phyloP scores from a whole-genome alignment of 208 protist genomes.

The Trypanosoma melophagium region DNA sequence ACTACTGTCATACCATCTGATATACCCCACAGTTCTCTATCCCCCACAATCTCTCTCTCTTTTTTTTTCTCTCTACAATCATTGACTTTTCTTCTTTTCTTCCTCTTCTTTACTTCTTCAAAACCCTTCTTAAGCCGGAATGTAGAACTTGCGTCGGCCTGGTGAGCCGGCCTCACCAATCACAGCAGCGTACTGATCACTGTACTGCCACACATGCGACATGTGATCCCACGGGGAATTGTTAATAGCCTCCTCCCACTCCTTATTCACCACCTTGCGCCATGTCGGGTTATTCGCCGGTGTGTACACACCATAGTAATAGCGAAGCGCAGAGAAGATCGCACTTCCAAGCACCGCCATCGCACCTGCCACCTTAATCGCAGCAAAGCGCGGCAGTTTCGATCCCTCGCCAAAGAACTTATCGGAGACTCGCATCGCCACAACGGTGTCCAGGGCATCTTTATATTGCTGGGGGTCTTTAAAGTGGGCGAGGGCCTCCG shows the following conservation, averaged over 20 bases:
- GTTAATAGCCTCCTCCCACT: conserved; percentile 91
- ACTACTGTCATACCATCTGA: neutral
- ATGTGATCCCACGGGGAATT: conserved; percentile 90
- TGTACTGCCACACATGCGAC: conserved; percentile 90
- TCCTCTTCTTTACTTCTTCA: neutral
- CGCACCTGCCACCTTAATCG: conserved; percentile 42
- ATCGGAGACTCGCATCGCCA: conserved; percentile 77
- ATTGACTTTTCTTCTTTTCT: neutral
- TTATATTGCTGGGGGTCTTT: conserved; percentile 88
- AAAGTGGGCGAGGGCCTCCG: conserved; percentile 83
- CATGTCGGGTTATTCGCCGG: conserved; percentile 88
- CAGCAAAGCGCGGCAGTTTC: conserved; percentile 63
- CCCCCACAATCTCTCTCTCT: too few relatives aligned
- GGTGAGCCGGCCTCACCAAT: conserved; percentile 61
- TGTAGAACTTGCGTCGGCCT: conserved; percentile 77
- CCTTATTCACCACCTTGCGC: conserved; percentile 89
- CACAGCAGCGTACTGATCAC: conserved; percentile 69
- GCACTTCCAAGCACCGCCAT: conserved; percentile 45
- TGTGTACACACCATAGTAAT: conserved; percentile 76
- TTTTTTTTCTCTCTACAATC: neutral
- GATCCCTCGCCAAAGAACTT: conserved; percentile 85
- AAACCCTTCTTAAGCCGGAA: conserved; percentile 44
- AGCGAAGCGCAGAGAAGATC: conserved; percentile 47
- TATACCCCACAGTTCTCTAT: too few relatives aligned
- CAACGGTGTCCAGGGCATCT: conserved; percentile 77